These are phyloP conservation scores for Cochlearia excelsa DNA, from an alignment of 345 rosid genomes.

Conservation along the genomic window DNA sequence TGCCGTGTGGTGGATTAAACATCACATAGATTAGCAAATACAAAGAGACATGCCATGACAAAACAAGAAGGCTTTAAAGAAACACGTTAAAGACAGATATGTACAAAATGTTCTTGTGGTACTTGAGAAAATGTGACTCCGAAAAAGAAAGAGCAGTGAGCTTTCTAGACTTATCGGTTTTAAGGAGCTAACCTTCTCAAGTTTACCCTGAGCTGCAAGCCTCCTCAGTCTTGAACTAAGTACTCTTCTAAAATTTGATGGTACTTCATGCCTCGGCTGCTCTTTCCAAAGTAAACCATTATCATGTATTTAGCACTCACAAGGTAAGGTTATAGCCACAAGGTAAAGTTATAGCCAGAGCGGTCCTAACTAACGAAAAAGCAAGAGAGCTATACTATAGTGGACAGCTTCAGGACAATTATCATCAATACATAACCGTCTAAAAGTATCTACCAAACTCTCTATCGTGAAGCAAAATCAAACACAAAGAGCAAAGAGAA, in stretches of 20 bases:
- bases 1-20: conserved; percentile 30
- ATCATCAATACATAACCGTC: background rate
- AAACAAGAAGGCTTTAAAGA: background rate
- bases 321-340: conserved; percentile 10
- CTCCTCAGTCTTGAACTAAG: conserved; percentile 75
- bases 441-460: background rate
- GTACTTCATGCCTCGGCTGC: conserved; percentile 73
- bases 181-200: conserved; percentile 59
- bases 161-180: conserved; percentile 26
- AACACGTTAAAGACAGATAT: too few species aligned
- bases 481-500: conserved; percentile 21
- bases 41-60: background rate
- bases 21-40: background rate
- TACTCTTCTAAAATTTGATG: conserved; percentile 65
- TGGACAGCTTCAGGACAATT: conserved; percentile 13
- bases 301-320: background rate
- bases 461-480: background rate
- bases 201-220: conserved; percentile 71
- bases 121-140: too few species aligned
- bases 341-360: background rate
- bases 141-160: background rate
- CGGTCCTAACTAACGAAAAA: too few species aligned
- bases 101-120: too few species aligned
- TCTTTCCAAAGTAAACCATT: conserved; percentile 30
- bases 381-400: background rate